Conservation (phyloP, 306 rosid genomes). For the Vigna hirtella region DNA sequence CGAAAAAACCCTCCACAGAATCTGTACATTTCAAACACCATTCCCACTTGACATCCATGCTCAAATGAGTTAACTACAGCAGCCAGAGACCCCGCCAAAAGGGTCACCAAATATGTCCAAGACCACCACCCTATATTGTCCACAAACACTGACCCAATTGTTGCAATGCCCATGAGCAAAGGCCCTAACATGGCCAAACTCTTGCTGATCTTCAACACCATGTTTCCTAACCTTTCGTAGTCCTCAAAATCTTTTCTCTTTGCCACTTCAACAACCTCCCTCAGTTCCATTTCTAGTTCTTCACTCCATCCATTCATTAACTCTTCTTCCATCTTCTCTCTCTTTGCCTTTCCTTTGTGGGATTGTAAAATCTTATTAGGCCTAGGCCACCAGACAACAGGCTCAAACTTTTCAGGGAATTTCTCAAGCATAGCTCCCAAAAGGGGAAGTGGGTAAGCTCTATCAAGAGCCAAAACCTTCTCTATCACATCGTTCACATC, state of each 20-base stretch:
- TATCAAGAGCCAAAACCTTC: conserved; percentile 46
- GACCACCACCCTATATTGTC: conserved; percentile 4
- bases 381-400: conserved; percentile 46
- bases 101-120: conserved; percentile 8
- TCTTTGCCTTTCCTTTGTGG: not conserved
- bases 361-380: not conserved
- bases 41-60: conserved; percentile 38
- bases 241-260: conserved; percentile 24
- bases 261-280: conserved; percentile 19
- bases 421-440: conserved; percentile 46
- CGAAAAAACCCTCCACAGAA: conserved; percentile 26
- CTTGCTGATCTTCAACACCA: conserved; percentile 27
- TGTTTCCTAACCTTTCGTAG: conserved; percentile 33
- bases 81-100: conserved; percentile 19
- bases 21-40: conserved; percentile 41
- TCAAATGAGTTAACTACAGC: conserved; percentile 20
- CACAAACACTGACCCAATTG: conserved; percentile 26
- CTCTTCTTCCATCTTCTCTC: not conserved
- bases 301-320: conserved; percentile 36
- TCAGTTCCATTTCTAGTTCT: conserved; percentile 32
- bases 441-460: conserved; percentile 44
- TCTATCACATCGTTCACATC: conserved; percentile 36
- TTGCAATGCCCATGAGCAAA: not conserved
- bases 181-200: conserved; percentile 20
- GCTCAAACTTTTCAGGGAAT: conserved; percentile 38